These are phyloP conservation scores for Carex scoparia DNA, from an alignment of 176 grass and related monocot species.

Conservation along the genomic window DNA sequence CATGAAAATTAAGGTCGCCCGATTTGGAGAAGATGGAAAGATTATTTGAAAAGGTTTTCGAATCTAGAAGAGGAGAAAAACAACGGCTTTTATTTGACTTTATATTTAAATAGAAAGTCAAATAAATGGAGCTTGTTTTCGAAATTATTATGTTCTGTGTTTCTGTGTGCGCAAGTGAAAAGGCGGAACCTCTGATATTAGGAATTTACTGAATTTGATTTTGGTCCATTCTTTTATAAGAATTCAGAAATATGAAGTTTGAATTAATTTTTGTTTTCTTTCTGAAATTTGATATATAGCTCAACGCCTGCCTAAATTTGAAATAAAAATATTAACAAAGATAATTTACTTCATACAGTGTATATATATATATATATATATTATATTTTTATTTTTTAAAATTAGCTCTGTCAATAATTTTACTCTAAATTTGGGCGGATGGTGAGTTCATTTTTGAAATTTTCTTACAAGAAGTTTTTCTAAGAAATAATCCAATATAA, in stretches of 20 bases:
- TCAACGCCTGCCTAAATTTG: no score
- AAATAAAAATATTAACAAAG: no score
- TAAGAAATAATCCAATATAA: background rate
- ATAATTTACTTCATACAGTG: no score
- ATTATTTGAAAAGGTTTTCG: background rate
- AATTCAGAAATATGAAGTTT: background rate
- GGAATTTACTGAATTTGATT: background rate
- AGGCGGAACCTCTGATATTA: background rate
- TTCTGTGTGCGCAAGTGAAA: conserved; percentile 1
- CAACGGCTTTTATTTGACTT: conserved; percentile 10
- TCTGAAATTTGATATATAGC: no score
- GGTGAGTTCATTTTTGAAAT: no score
- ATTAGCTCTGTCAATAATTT: no score
- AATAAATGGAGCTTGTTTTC: background rate
- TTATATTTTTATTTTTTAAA: no score
- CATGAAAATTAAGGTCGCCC: background rate
- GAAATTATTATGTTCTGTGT: background rate
- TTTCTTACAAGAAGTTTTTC: no score
- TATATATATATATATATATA: no score
- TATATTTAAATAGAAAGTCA: background rate
- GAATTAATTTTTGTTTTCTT: background rate
- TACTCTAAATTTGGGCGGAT: no score
- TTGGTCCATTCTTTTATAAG: background rate
- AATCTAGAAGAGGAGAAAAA: background rate
- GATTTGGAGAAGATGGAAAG: background rate